Base-by-base conservation (phyloP, 1,284 basidiomycete genomes). In the Rhodotorula sp. region DNA sequence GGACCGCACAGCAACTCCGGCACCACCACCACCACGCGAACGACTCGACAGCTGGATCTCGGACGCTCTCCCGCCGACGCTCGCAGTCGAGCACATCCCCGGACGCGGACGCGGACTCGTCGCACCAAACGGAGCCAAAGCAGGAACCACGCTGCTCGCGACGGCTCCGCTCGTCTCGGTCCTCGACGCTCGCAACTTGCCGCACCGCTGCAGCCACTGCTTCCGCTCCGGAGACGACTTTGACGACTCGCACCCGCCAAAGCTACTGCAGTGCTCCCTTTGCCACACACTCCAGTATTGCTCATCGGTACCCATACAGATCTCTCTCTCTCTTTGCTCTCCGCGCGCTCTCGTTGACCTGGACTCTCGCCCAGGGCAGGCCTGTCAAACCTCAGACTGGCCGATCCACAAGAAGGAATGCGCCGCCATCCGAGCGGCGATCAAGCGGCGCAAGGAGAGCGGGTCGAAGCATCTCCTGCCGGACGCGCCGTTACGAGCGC, bases 341-440 rank as follows among this genome's bases (percentile, higher is more conserved):
- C 7, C 3, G 31, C 21, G n/a, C 5, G 18, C 28, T 15, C 28
- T 7, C 54, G 7, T 12, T 50, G 31, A 60, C 18, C 21, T 10
- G 34, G 19, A 10, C 19, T 7, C 48, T 64, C 26, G 56, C 47
- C 47, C 45, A 3, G 18, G 54, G 7, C 71, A 93, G 91, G 80
- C 79, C 49, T 95, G 93, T 77, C 92, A 94, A 82, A 86, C 82
- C 49, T 80, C 81, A 55, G 92, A 94, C 78, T 95, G 93, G 93
- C 54, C 79, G 0, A 61, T 85, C 2, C 93, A 95, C 80, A 90
- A 89, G 80, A 79, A 80, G 10, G 93, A 95, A 84, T 95, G 93
- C 77, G 74, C 74, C 8, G 89, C 91, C 0, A 81, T 93, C 64
- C 58, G 67, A 58, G 45, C 60, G 34, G 67, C 73, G 54, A 62